phyloP scores from a whole-genome alignment of 345 rosid genomes.

The Laguncularia racemosa region DNA sequence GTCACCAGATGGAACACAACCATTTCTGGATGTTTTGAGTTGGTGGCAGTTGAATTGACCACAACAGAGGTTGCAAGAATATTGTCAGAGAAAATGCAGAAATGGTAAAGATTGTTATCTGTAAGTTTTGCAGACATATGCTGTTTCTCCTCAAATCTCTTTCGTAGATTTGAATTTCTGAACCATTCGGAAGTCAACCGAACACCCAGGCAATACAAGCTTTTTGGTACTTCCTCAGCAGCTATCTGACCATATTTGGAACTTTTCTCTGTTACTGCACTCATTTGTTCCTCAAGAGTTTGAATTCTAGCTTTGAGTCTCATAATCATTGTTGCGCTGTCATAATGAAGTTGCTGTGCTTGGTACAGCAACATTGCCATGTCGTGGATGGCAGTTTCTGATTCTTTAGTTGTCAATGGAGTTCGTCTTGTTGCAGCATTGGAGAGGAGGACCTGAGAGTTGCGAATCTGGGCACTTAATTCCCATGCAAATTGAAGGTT shows the following conservation, averaged over 20 bases:
- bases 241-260: constrained; percentile 94
- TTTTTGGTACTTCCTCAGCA: constrained; percentile 92
- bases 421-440: constrained; percentile 64
- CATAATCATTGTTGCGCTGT: constrained; percentile 94
- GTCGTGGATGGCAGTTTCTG: constrained; percentile 68
- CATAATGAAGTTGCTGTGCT: constrained; percentile 86
- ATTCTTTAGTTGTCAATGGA: constrained; percentile 59
- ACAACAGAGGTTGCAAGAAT: constrained; percentile 89
- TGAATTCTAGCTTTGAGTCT: constrained; percentile 79
- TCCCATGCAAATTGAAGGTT: constrained; percentile 97
- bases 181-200: constrained; percentile 77
- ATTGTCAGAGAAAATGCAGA: constrained; percentile 86
- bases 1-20: constrained; percentile 85
- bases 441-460: constrained; percentile 71
- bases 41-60: constrained; percentile 76
- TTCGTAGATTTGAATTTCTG: constrained; percentile 36
- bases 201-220: constrained; percentile 87
- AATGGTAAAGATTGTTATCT: constrained; percentile 59
- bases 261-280: constrained; percentile 63
- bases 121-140: constrained; percentile 36
- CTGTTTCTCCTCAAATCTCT: constrained; percentile 29
- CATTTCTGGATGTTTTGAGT: constrained; percentile 49
- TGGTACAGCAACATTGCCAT: constrained; percentile 85
- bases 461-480: constrained; percentile 88
- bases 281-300: constrained; percentile 71